Conservation (phyloP, 257 asterid species). For the Verbascum thapsus region DNA sequence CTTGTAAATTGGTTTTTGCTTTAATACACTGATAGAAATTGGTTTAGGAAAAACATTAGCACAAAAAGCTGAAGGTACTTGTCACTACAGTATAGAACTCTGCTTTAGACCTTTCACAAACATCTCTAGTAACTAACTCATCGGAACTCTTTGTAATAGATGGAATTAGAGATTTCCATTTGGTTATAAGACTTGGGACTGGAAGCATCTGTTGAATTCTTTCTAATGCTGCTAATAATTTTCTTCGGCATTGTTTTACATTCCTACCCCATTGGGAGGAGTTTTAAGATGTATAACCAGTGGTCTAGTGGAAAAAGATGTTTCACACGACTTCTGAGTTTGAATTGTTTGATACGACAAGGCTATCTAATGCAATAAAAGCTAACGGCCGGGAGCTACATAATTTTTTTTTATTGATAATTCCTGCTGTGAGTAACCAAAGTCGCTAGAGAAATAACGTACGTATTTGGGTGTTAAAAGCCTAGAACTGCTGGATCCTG, state of each 20-base stretch:
- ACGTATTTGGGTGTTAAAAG: neutral
- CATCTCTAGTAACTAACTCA: neutral
- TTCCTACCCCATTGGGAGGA: constrained; percentile 7
- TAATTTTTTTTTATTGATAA: constrained; percentile 1
- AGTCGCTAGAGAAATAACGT: neutral
- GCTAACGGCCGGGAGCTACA: neutral
- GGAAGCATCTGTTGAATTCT: constrained; percentile 1
- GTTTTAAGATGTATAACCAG: neutral
- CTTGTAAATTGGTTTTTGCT: neutral
- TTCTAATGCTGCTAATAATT: neutral
- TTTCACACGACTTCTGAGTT: constrained; percentile 1
- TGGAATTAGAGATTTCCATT: neutral
- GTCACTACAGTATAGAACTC: neutral
- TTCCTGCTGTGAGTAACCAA: neutral
- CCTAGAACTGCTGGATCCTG: constrained; percentile 1
- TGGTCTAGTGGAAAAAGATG: neutral
- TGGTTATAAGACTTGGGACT: constrained; percentile 11
- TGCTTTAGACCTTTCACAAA: neutral
- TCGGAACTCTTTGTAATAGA: neutral
- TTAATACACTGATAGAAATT: neutral
- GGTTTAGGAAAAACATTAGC: constrained; percentile 15
- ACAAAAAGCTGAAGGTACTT: constrained; percentile 13
- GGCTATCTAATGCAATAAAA: neutral
- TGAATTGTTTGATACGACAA: neutral
- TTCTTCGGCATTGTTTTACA: neutral